These are phyloP conservation scores for Podila verticillata DNA, from an alignment of 192 early-diverging fungal genomes.

Conservation along the genomic window DNA sequence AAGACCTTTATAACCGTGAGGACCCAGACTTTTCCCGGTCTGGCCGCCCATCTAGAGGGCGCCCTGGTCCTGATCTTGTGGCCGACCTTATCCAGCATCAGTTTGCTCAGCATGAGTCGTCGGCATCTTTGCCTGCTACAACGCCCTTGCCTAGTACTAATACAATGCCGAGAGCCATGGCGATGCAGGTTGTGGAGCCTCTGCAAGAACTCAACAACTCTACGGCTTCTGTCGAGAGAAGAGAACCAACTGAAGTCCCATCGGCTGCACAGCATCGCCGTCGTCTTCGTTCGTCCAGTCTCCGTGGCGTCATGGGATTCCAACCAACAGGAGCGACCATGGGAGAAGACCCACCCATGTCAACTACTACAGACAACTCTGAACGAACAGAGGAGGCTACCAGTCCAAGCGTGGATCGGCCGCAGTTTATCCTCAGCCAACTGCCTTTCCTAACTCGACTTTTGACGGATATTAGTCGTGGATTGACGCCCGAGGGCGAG, in stretches of 20 bases:
- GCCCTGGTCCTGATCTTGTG: conserved; percentile 8
- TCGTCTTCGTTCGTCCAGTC: conserved; percentile 21
- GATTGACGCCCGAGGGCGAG: background rate
- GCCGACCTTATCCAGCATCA: conserved; percentile 26
- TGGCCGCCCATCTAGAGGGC: background rate
- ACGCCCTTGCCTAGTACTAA: no score
- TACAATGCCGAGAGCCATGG: conserved; percentile 2
- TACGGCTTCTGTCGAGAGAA: background rate
- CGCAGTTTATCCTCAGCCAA: conserved; percentile 16
- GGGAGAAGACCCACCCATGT: background rate
- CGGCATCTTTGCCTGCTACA: background rate
- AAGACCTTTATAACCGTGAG: conserved; percentile 18
- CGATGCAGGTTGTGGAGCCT: background rate
- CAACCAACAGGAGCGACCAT: conserved; percentile 15
- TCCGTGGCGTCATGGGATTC: conserved; percentile 24
- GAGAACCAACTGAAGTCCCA: background rate
- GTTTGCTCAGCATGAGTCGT: conserved; percentile 8
- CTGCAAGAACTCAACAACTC: background rate
- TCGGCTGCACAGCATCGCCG: background rate
- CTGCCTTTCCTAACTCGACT: conserved; percentile 34
- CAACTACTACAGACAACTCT: background rate
- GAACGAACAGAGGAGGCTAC: background rate
- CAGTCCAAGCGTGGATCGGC: conserved; percentile 1
- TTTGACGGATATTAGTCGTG: conserved; percentile 23
- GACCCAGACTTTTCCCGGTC: background rate